phyloP scores from a whole-genome alignment of 108 stramenopile species.

The Hondaea fermentalgiana region DNA sequence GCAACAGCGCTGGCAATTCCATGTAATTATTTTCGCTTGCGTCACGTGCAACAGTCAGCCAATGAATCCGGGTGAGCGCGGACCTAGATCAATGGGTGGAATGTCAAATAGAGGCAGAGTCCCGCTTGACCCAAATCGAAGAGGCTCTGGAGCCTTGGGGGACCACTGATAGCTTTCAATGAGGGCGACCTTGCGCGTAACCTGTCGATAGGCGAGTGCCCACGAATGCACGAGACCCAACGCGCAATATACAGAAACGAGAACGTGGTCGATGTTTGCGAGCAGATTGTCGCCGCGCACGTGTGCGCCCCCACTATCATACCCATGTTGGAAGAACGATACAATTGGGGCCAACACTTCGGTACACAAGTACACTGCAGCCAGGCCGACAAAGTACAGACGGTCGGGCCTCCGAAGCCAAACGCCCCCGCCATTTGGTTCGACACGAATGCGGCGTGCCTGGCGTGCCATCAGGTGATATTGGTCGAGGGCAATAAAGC shows the following conservation, averaged over 20 bases:
- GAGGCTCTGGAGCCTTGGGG: not conserved
- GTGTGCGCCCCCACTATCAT: not conserved
- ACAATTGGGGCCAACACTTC: not conserved
- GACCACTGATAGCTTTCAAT: conserved; percentile 15
- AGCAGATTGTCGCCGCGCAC: not conserved
- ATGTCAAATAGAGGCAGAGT: too few relatives aligned
- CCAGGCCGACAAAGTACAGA: not conserved
- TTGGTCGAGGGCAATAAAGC: not conserved
- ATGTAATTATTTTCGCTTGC: too few relatives aligned
- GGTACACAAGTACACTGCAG: not conserved
- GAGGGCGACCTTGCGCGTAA: not conserved
- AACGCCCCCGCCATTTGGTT: not conserved
- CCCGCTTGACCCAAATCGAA: not conserved
- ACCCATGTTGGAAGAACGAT: not conserved
- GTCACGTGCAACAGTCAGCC: too few relatives aligned
- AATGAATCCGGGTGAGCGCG: too few relatives aligned
- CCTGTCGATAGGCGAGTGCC: not conserved
- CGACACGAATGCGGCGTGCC: not conserved
- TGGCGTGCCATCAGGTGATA: not conserved
- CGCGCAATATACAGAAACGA: not conserved
- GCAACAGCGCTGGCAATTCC: too few relatives aligned
- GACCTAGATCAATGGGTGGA: too few relatives aligned
- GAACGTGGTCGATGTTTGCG: not conserved
- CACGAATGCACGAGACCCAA: not conserved
- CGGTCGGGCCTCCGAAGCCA: not conserved